Conservation (phyloP, 2,329 filamentous ascomycete species). For the Fusarium sp. region DNA sequence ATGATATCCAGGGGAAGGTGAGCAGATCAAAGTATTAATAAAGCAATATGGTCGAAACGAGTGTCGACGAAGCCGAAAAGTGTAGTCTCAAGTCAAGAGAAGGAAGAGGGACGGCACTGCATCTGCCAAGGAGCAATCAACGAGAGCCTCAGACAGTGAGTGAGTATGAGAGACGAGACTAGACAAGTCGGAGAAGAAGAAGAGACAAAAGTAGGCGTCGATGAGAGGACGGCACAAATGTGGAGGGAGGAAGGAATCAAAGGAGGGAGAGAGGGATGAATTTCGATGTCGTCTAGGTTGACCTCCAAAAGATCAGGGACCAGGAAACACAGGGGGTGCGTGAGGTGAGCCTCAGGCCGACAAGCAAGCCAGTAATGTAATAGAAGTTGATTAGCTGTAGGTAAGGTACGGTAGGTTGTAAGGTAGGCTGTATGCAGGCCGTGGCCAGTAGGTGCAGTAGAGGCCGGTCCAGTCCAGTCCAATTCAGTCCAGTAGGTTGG, state of each 20-base stretch:
- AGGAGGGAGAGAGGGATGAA: slow-evolving; percentile 39
- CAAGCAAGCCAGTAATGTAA: slow-evolving; percentile 13
- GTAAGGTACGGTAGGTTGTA: slow-evolving; percentile 4
- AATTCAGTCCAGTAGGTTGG: slow-evolving; percentile 20
- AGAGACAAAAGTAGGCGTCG: slow-evolving; percentile 35
- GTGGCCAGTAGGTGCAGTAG: not conserved
- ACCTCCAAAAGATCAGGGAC: slow-evolving; percentile 34
- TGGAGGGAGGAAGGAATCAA: slow-evolving; percentile 39
- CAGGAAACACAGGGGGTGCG: slow-evolving; percentile 35
- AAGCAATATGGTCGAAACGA: slow-evolving; percentile 48
- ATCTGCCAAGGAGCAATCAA: slow-evolving; percentile 47
- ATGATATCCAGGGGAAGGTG: slow-evolving; percentile 29
- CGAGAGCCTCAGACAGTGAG: slow-evolving; percentile 33
- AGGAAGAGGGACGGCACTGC: slow-evolving; percentile 42
- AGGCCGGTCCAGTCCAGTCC: slow-evolving; percentile 1
- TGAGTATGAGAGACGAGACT: slow-evolving; percentile 29
- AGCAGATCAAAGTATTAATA: slow-evolving; percentile 49
- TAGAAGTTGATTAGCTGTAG: slow-evolving; percentile 39
- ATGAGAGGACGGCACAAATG: slow-evolving; percentile 39
- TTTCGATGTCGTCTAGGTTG: slow-evolving; percentile 39
- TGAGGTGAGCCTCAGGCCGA: slow-evolving; percentile 42
- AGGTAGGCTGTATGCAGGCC: not conserved
- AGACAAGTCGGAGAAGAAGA: slow-evolving; percentile 25
- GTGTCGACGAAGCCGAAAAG: slow-evolving; percentile 47
- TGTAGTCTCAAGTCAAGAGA: slow-evolving; percentile 46